Evolutionary conservation across 257 asterid species (phyloP), one percentile per base, ranked within the genome.

Genomic region (Ilex asprella): DNA sequence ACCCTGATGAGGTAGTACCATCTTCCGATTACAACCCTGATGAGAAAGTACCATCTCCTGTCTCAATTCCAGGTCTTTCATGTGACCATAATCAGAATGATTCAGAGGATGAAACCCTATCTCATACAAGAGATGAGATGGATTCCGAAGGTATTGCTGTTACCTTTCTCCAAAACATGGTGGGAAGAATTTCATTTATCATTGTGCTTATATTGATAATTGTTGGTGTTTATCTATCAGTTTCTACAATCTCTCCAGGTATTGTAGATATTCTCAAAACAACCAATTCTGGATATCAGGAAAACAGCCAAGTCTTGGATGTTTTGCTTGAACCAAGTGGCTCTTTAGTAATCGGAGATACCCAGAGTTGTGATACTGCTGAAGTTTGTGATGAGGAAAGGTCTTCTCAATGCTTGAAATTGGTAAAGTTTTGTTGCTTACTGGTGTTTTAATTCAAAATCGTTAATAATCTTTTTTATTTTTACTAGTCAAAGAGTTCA

Each of bases 101-200:
- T 74, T 71, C 67, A 27, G 58, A 69, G 49, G 71, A 64, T 32
- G 75, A 76, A 79, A 64, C 46, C 51, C 52, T 61, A 21, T 46
- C 87, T 67, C 60, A 61, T 30, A 12, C 21, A 8, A 64, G 69
- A 55, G 73, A 70, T 59, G 47, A 57, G 49, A 13, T 58, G n/a
- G 67, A 58, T 70, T 35, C 76, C 64, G 72, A 79, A 76, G 94
- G 95, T 91, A 79, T 54, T 30, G 41, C 41, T 43, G 35, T 66
- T 55, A 39, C 66, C 16, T 58, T 57, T 30, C 16, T 39, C 16
- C 8, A 39, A 44, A 35, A 55, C 49, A 41, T 39, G n/a, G 7
- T 39, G 31, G 12, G 51, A 29, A 35, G 47, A 46, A 41, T 58
- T 58, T 10, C 30, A 8, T 6, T 50, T 6, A n/a, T 21, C 67